These are phyloP conservation scores for Larix sibirica DNA, from an alignment of 83 land plant genomes.

Conservation along the genomic window DNA sequence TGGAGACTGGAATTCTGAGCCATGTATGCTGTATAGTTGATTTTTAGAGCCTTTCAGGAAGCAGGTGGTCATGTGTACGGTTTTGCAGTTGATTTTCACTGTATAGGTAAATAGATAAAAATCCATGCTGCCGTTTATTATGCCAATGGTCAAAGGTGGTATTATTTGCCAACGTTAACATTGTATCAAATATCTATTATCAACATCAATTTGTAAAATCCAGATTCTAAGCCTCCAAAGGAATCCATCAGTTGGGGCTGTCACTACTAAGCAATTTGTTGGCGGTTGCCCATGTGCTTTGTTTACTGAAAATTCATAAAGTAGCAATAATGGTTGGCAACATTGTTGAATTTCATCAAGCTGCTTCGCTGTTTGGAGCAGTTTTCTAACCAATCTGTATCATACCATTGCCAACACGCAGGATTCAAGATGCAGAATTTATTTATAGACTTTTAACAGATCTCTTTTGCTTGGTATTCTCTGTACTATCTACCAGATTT, in stretches of 20 bases:
- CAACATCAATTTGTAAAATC: slow-evolving; percentile 8
- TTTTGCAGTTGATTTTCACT: neutral
- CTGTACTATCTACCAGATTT: neutral
- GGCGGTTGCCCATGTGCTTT: neutral
- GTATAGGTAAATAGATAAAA: neutral
- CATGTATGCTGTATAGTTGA: neutral
- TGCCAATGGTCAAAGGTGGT: neutral
- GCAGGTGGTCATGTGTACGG: neutral
- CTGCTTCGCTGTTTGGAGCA: neutral
- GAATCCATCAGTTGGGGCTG: neutral
- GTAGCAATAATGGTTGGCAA: neutral
- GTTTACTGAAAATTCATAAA: slow-evolving; percentile 5
- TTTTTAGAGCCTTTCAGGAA: neutral
- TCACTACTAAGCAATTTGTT: neutral
- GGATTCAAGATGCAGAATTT: neutral
- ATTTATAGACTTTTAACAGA: neutral
- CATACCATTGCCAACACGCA: neutral
- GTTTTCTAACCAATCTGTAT: neutral
- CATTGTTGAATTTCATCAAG: slow-evolving; percentile 13
- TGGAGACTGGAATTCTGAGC: neutral
- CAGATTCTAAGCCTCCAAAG: neutral
- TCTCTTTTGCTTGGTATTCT: neutral
- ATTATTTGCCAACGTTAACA: neutral
- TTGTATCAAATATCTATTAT: neutral
- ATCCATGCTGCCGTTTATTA: neutral